Base-by-base conservation (phyloP, 108 stramenopile species). In the Bacterosira constricta region DNA sequence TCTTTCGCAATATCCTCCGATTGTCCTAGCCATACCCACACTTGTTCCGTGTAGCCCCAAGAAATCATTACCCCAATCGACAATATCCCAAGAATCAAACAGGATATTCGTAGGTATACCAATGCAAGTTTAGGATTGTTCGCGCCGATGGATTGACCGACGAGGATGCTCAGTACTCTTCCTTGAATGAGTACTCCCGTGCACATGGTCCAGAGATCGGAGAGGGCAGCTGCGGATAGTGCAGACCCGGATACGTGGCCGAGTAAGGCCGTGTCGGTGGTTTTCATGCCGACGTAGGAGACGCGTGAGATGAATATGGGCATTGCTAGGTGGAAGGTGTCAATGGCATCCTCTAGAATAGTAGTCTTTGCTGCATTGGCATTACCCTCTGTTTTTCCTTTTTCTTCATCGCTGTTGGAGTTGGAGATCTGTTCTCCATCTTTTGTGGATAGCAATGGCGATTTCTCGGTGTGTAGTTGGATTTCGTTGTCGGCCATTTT, bases 251-350 rank as follows among this genome's bases (percentile, higher is more conserved):
- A 81, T 4, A 91, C 89, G 53, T 91, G 94, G 0, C 91, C 94
- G 49, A 89, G 61, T 29, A 91, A 54, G 13, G 89, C 85, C 1
- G 87, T 84, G 58, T 93, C 91, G 10, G 87, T 93, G 3, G 88
- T 88, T 77, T 90, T 90, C 87, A 93, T 93, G 30, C 90, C 90
- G 38, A 84, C 80, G 53, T 77, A 86, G 2, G 85, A 85, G 17
- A 90, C 61, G 34, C 83, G 80, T 60, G 84, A 54, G 37, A 83
- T 70, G 57, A 88, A 88, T 39, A 90, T 88, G 0, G 90, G 87
- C 30, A 83, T 38, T 2, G 81, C 90, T 3, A 90, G 72, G 29
- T 63, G 57, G 23, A 85, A 41, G 1, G 80, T 84, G 57, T 88
- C 87, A 11, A 69, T 69, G 11, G 70, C 83, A 37, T 70, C 72